Evolutionary conservation across 192 early-diverging fungal species (phyloP).

Genomic region (Linnemannia elongata): DNA sequence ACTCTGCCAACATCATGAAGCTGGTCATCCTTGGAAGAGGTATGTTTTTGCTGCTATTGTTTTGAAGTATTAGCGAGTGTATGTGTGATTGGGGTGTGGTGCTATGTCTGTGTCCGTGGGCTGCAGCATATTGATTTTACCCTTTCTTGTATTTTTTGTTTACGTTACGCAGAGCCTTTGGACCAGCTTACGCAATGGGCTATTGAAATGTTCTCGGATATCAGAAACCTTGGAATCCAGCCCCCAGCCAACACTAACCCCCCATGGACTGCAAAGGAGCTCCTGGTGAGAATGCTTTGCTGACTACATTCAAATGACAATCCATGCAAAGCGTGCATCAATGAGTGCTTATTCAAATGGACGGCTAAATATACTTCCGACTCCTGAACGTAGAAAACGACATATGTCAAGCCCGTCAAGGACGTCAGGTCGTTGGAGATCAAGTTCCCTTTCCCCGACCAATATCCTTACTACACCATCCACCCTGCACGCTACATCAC

Average conservation of each 20-base stretch:
- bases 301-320: not conserved
- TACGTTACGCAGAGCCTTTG: conserved; percentile 75
- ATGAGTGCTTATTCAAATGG: not conserved
- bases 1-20: conserved; percentile 97
- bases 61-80: not conserved
- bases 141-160: not conserved
- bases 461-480: conserved; percentile 65
- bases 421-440: conserved; percentile 84
- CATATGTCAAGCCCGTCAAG: conserved; percentile 84
- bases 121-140: not conserved
- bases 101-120: not conserved
- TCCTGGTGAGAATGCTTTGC: conserved; percentile 60
- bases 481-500: conserved; percentile 84
- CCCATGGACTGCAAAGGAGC: conserved; percentile 80
- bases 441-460: conserved; percentile 90
- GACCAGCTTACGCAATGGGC: conserved; percentile 89
- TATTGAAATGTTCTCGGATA: conserved; percentile 81
- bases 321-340: not conserved
- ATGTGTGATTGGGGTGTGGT: not conserved
- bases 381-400: conserved; percentile 65
- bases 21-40: conserved; percentile 87
- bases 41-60: conserved; percentile 11
- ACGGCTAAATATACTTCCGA: not conserved
- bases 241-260: conserved; percentile 78
- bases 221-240: conserved; percentile 80